Evolutionary conservation across 164 flowering plant genomes (phyloP), one percentile per base, ranked within the genome.

Genomic region (Warburgia ugandensis): DNA sequence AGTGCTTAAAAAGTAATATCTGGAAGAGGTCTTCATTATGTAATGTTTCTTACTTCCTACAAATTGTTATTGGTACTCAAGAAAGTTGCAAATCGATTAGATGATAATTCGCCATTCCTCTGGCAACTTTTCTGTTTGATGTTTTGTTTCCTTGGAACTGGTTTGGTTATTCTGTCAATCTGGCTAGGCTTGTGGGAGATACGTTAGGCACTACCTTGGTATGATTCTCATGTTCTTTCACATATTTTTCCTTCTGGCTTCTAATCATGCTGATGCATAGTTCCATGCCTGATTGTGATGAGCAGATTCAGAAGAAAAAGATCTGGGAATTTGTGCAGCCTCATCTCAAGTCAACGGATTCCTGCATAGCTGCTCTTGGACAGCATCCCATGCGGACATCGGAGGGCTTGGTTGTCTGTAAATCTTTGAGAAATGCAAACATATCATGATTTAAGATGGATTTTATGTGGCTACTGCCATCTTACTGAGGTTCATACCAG

Each of bases 321-420:
- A 74, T 79, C 4, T 91, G 97, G 97, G 97, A 91, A 64, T 50
- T 30, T 22, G 84, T 91, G 53, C 95, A 86, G 64, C 96, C 96
- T 56, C 83, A 79, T 73, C 80, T 86, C 4, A 86, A 73, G 73
- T 83, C 96, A 16, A 84, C 86, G 58, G 77, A 46, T 35, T 68
- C 80, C 51, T 73, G 92, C 45, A 56, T 62, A 38, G 92, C 87
- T 22, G 47, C 58, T 66, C 81, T 91, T 46, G 92, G 83, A 45
- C 65, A n/a, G 40, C 73, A 81, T 62, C 63, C 56, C 20, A 84
- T 91, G 97, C 68, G 73, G 55, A 83, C 94, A 19, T 77, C 94
- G 31, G 64, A 74, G 4, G 97, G 97, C 25, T 59, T 66, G 19
- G 84, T 91, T 16, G 47, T 47, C n/a, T 73, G 69, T 59, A 65